Base-by-base conservation (phyloP, 2,329 filamentous ascomycete genomes). In the Fusarium illudens region DNA sequence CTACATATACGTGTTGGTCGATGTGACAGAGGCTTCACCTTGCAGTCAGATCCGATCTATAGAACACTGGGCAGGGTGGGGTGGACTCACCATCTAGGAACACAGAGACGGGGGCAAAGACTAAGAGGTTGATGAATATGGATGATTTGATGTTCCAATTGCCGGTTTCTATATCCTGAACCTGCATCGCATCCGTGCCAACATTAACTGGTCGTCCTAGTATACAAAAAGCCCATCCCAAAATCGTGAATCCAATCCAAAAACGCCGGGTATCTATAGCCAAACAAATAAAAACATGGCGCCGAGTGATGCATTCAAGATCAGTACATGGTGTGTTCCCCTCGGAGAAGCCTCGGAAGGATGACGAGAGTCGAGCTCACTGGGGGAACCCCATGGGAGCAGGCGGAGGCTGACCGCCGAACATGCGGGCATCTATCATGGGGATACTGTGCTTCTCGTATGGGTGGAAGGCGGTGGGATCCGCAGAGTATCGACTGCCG, bases 381-480 rank as follows among this genome's bases (percentile, higher is more conserved):
- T 73, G 70, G 22, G 73, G 63, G 29, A 73, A 73, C 30, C 67
- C 50, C 44, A 72, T 53, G 17, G 73, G 71, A 42, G 55, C 54
- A n/a, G 70, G 65, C 4, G 71, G 57, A 36, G 73, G 71, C n/a
- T 74, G 66, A 2, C 70, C 73, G 15, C 71, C 73, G 67, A 82
- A 84, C 67, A 77, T 79, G 36, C 81, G 76, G 37, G 79, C 76
- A 62, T 84, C 81, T 70, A 83, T 82, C 61, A 84, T 73, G 2
- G 83, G 83, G 37, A 84, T 83, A 73, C 78, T 82, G 73, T 84
- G 82, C 77, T 85, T 85, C 73, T 85, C 82, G 49, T 81, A 77
- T 4, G 79, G 78, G 33, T 82, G 79, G 62, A 81, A 82, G 3
- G 78, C 77, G 15, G 73, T 68, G 17, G 77, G 77, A 19, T 81